Base-by-base conservation (phyloP, 2,329 filamentous ascomycete genomes). In the Nectriaceae sp. region DNA sequence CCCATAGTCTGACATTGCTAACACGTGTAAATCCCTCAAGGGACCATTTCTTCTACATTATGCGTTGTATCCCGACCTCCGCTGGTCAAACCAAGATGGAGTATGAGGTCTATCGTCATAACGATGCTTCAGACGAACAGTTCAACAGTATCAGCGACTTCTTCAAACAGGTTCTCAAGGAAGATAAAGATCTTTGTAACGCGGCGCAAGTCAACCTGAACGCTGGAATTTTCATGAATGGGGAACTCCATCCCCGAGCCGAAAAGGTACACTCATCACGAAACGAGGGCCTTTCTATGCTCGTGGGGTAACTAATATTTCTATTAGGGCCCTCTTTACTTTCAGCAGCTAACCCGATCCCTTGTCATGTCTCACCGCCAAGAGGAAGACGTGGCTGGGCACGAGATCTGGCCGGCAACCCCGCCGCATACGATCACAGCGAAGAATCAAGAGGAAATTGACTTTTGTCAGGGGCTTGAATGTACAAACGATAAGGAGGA, bases 151-250 rank as follows among this genome's bases (percentile, higher is more conserved):
- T 84, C 63, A 75, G 74, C 65, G 65, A 77, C 21, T 78, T 84
- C 56, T 85, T 84, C 70, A 80, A 80, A 63, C 77, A 78, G 29
- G 76, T 85, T 61, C 79, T 85, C 75, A 70, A 72, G 4, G 83
- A 86, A 62, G 83, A 86, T 70, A 85, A 85, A 58, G 72, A 76
- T 3, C 75, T 85, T 13, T 86, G 82, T 68, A 71, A 75, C 52
- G 73, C 73, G 11, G 77, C 79, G 1, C 82, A 85, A 59, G 73
- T 71, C 62, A 85, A 86, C 63, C 72, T 86, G 53, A 78, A 82
- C 61, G 73, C 77, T 0, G 80, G 81, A 4, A 73, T 84, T 38
- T 85, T 84, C 52, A 69, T 81, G 57, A 84, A 80, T 56, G 82
- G 83, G 46, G 77, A 84, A 60, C 69, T 86, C 61, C 82, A 86